Conservation (phyloP, 352 stramenopile genomes). For the Globisporangium nunn region DNA sequence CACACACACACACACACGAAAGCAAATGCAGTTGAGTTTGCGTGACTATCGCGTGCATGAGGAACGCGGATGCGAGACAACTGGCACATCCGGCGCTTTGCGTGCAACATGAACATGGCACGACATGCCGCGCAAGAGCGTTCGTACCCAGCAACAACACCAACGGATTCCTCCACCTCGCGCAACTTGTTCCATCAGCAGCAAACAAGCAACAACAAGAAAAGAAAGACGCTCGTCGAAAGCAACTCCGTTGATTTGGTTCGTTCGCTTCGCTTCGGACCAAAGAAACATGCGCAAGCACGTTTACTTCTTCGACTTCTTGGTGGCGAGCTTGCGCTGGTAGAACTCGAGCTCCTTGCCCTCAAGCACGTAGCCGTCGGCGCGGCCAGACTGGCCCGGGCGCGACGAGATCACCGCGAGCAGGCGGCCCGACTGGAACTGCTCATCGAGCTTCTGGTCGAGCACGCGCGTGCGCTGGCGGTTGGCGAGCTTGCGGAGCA, state of each 20-base stretch:
- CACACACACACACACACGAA: too few species aligned
- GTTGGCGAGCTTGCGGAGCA: constrained; percentile 90
- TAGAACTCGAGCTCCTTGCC: constrained; percentile 99
- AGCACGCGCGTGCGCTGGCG: constrained; percentile 92
- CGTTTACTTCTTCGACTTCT: constrained; percentile 97
- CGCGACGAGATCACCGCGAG: constrained; percentile 96
- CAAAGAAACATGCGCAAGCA: constrained; percentile 8
- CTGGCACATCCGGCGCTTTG: too few species aligned
- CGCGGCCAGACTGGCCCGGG: constrained; percentile 96
- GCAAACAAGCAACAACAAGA: not conserved
- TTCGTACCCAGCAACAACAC: not conserved
- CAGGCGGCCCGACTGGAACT: constrained; percentile 96
- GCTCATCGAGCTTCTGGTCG: constrained; percentile 93
- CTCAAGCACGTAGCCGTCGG: constrained; percentile 98
- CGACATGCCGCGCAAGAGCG: too few species aligned
- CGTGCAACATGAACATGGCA: too few species aligned
- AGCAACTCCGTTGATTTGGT: constrained; percentile 14
- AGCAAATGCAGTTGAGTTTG: too few species aligned
- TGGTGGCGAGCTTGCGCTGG: constrained; percentile 96
- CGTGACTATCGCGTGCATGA: too few species aligned
- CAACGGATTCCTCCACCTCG: too few species aligned
- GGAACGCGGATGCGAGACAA: too few species aligned
- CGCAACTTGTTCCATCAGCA: too few species aligned
- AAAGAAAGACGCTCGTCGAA: constrained; percentile 4
- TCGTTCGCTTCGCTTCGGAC: constrained; percentile 11